Conservation (phyloP, 768 basidiomycete species). For the Phlebiopsis gigantea region DNA sequence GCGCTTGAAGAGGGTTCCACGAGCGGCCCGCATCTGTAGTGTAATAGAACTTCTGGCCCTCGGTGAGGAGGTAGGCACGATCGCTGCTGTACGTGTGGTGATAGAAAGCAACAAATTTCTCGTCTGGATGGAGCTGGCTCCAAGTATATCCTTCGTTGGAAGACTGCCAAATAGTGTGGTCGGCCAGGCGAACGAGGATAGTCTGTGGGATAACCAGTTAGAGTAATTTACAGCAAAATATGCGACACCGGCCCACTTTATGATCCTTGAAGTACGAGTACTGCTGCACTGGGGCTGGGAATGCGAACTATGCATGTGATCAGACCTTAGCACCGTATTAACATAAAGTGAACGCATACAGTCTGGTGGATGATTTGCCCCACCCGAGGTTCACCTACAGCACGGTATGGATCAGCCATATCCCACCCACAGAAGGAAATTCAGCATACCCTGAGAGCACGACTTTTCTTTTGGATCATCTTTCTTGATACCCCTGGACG, state of each 20-base stretch:
- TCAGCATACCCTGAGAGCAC: constrained; percentile 57
- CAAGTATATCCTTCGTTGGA: constrained; percentile 93
- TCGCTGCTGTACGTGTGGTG: constrained; percentile 77
- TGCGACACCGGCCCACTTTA: constrained; percentile 33
- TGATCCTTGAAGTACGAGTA: constrained; percentile 84
- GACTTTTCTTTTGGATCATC: constrained; percentile 67
- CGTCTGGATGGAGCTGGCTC: constrained; percentile 55
- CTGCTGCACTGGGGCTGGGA: constrained; percentile 60
- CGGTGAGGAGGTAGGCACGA: constrained; percentile 89
- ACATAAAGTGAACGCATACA: constrained; percentile 19
- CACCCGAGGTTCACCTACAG: constrained; percentile 68
- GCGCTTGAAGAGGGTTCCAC: constrained; percentile 60
- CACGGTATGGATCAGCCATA: neutral
- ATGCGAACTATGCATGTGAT: constrained; percentile 48
- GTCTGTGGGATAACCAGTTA: no score
- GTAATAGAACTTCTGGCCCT: constrained; percentile 54
- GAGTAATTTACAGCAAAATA: neutral
- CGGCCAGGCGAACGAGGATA: constrained; percentile 73
- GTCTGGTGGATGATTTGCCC: constrained; percentile 74
- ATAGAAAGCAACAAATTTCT: constrained; percentile 75
- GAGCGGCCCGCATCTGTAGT: constrained; percentile 77
- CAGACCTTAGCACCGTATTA: neutral
- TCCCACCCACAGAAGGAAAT: neutral
- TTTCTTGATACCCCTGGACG: constrained; percentile 51
- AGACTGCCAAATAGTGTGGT: constrained; percentile 87